Base-by-base conservation (phyloP, 331 rosid genomes). In the Rhamnella rubrinervis region DNA sequence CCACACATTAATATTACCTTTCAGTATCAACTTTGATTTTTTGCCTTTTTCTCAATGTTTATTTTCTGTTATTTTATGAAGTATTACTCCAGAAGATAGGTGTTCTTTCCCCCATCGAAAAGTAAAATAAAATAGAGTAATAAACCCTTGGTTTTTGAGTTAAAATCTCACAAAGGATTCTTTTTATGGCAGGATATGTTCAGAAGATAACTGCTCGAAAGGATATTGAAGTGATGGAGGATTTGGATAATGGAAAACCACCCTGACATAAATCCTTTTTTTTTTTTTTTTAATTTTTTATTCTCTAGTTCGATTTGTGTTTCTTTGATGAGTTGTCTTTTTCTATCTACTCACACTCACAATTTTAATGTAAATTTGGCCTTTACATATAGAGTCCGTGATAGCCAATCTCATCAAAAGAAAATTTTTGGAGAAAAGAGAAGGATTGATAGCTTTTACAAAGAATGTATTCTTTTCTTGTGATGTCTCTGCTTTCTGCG, bases 131-230 rank as follows among this genome's bases (percentile, higher is more conserved):
- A 53, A 53, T n/a, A 17, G 10, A 53, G n/a, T 12, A 19, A 19
- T 16, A 52, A 21, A 18, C n/a, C 20, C 58, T 21, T 25, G 18
- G 28, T 28, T 15, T 11, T 53, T 21, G 70, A 63, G 46, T 55
- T 63, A 44, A 16, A 8, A 53, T 53, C 52, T 72, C 49, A 61
- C 67, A 38, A 20, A 2, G 4, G 25, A 39, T 78, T 65, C 71
- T 70, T 61, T 26, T 72, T 15, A 69, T 74, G 83, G 80, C 88
- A 93, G 98, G 98, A 71, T 93, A 88, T 23, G 98, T 91, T 79
- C 97, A 93, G 85, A 93, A 93, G 91, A 91, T 93, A 74, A 93
- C 97, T 55, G 80, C 96, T 75, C 95, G 96, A 59, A 85, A 80
- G 38, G 91, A 89, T 87, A 91, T 93, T 58, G 92, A 88, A 72